Evolutionary conservation across 805 yeast genomes (phyloP).

Genomic region (Wickerhamiella qilinensis): DNA sequence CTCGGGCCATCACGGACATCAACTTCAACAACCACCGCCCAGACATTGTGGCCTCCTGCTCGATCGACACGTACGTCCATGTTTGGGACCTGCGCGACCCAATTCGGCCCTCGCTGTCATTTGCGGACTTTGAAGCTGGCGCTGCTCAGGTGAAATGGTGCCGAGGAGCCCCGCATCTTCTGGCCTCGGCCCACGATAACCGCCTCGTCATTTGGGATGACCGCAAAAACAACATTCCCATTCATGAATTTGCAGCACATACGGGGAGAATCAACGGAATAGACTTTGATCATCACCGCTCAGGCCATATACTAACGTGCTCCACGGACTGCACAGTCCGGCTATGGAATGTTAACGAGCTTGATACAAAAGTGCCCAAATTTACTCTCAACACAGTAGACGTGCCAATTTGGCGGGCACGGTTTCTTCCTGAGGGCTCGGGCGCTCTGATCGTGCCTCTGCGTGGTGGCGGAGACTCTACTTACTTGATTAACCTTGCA

Average conservation of each 20-base stretch:
- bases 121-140: conserved; percentile 92
- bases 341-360: conserved; percentile 51
- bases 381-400: conserved; percentile 44
- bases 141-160: conserved; percentile 96
- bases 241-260: conserved; percentile 57
- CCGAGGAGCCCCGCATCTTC: conserved; percentile 49
- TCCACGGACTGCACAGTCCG: conserved; percentile 77
- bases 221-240: conserved; percentile 64
- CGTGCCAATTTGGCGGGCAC: conserved; percentile 79
- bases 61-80: conserved; percentile 74
- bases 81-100: conserved; percentile 88
- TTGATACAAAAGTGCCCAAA: conserved; percentile 27
- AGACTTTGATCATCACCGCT: conserved; percentile 53
- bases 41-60: conserved; percentile 78
- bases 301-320: conserved; percentile 54
- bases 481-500: conserved; percentile 29
- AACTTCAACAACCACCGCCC: conserved; percentile 82
- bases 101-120: conserved; percentile 45
- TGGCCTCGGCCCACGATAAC: conserved; percentile 80
- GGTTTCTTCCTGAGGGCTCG: conserved; percentile 77
- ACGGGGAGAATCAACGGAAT: conserved; percentile 77
- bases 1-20: conserved; percentile 89
- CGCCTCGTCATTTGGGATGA: conserved; percentile 76
- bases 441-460: conserved; percentile 84
- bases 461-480: conserved; percentile 62